Conservation (phyloP, 495 filamentous ascomycete species). For the Lasiosphaeriaceae sp. region DNA sequence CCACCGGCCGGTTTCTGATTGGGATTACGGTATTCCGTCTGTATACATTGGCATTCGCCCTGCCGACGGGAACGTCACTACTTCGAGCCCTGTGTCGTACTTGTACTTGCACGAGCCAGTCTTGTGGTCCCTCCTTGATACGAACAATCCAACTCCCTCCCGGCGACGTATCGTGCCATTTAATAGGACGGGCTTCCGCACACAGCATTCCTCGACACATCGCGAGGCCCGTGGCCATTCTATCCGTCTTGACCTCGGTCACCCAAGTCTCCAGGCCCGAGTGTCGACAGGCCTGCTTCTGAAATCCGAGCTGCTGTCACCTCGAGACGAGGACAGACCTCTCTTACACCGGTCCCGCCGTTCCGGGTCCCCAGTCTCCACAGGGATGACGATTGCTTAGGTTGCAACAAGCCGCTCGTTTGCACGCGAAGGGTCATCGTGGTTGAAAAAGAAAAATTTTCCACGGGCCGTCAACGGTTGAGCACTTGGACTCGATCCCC, state of each 20-base stretch:
- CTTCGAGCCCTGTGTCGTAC: not conserved
- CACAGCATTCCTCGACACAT: too few relatives aligned
- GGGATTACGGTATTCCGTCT: too few relatives aligned
- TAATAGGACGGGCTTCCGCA: not conserved
- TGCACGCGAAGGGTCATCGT: constrained; percentile 7
- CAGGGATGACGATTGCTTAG: not conserved
- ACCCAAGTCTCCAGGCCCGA: too few relatives aligned
- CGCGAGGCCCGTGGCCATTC: too few relatives aligned
- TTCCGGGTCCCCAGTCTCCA: constrained; percentile 8
- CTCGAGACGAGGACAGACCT: not conserved
- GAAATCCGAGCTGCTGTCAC: too few relatives aligned
- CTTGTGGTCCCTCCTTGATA: not conserved
- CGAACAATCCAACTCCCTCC: not conserved
- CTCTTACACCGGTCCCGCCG: constrained; percentile 6
- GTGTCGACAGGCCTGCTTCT: too few relatives aligned
- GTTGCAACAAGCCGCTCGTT: constrained; percentile 13
- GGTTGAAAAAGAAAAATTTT: constrained; percentile 28
- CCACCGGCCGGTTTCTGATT: not conserved
- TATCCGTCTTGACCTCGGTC: too few relatives aligned
- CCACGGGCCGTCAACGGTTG: constrained; percentile 18
- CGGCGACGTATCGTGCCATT: not conserved
- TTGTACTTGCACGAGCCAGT: not conserved
- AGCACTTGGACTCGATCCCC: constrained; percentile 20
- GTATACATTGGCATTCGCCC: not conserved
- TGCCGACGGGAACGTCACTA: not conserved